A percentile compares a stretch with the other conserved stretches of the same genome.
phyloP scores from a whole-genome alignment of 768 basidiomycete genomes.

The Cubamyces sp. region DNA sequence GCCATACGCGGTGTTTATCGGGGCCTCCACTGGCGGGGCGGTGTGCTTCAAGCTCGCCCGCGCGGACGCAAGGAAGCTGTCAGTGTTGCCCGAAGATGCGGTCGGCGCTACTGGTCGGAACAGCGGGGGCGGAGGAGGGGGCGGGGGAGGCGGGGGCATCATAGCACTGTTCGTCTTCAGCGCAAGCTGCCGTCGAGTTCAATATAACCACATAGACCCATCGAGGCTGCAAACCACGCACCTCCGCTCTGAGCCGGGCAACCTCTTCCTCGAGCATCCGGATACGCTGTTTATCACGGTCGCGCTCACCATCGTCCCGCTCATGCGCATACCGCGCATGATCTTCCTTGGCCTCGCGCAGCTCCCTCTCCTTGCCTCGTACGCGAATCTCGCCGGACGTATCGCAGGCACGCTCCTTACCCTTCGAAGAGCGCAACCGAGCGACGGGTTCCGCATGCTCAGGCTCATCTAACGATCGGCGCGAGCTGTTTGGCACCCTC shows the following conservation, averaged over 20 bases:
- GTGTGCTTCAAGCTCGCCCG: constrained; percentile 70
- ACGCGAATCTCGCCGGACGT: constrained; percentile 52
- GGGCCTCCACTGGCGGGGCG: constrained; percentile 61
- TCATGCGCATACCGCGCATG: constrained; percentile 44
- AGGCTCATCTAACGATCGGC: constrained; percentile 16
- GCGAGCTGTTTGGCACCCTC: background rate
- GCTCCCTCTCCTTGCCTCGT: constrained; percentile 64
- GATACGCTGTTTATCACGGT: constrained; percentile 65
- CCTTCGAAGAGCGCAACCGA: constrained; percentile 29
- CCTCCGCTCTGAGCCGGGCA: constrained; percentile 57
- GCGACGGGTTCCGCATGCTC: constrained; percentile 11
- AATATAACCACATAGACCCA: background rate
- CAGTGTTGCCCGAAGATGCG: constrained; percentile 27
- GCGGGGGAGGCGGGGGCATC: constrained; percentile 50
- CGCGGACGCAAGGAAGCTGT: constrained; percentile 54
- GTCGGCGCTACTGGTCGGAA: constrained; percentile 21
- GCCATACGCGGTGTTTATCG: constrained; percentile 54
- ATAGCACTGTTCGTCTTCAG: constrained; percentile 9
- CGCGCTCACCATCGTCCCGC: constrained; percentile 51
- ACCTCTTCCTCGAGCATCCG: constrained; percentile 70
- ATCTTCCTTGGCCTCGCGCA: constrained; percentile 57
- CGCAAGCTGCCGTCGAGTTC: constrained; percentile 7
- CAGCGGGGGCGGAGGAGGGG: constrained; percentile 40
- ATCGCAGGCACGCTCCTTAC: constrained; percentile 40
- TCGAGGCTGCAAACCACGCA: background rate